Base-by-base conservation (phyloP, 305 asterid species). In the Fraxinus baroniana region DNA sequence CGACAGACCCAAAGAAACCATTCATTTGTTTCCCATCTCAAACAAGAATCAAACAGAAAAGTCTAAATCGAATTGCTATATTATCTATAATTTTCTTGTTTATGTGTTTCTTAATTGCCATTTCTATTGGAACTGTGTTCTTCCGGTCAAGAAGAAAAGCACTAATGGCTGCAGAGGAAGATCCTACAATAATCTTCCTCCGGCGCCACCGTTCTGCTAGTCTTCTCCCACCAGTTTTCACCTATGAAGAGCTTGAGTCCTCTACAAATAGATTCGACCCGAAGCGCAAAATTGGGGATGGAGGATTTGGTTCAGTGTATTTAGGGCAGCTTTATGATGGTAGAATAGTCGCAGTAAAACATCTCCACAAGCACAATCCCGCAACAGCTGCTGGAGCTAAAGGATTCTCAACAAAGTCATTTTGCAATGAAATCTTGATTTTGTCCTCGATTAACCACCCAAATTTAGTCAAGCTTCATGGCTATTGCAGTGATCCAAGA, bases 401-500 rank as follows among this genome's bases (percentile, higher is more conserved):
- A 55, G 91, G 90, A 7, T 89, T 92, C 84, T 88, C 98, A 0
- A 91, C 88, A 0, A 95, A 93, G 75, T 91, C 99, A 30, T 95
- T 95, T 37, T 95, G 99, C 85, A 95, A 95, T 77, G 99, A 95
- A 75, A 95, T 95, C 57, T 78, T 94, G 91, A 95, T 95, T 66
- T 52, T 95, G 37, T 95, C 99, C 9, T 93, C 97, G 0, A 91
- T 94, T 37, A 83, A 87, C 70, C 98, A 94, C 24, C 97, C 99
- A 0, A 93, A 89, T 92, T 80, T 95, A 80, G 97, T 95, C 4
- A 94, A 90, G 87, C 98, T 95, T n/a, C 97, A 95, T 83, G 99
- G 99, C 0, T 95, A 91, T 80, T 95, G 99, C 86, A 92, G 98
- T 46, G 99, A 95, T 85, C 99, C 99, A 6, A 91, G 99, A 87